A percentile compares a stretch with the other conserved stretches of the same genome.
phyloP scores from a whole-genome alignment of 495 filamentous ascomycete genomes.

The Podospora sp. region DNA sequence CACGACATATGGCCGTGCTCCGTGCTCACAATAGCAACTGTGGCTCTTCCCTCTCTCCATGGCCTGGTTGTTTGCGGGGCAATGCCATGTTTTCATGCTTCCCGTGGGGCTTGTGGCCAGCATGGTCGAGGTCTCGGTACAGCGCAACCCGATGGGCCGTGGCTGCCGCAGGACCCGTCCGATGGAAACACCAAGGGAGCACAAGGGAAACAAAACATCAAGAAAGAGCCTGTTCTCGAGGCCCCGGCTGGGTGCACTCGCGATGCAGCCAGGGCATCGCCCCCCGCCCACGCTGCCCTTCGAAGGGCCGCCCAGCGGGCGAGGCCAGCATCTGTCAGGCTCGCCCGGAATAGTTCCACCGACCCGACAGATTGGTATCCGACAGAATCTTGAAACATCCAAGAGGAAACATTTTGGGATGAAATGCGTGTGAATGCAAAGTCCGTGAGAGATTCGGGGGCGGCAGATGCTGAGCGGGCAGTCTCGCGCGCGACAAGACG shows the following conservation, averaged over 20 bases:
- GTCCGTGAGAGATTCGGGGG: background rate
- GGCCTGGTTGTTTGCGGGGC: background rate
- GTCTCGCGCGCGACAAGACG: conserved; percentile 33
- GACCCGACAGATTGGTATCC: conserved; percentile 35
- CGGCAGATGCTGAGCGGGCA: background rate
- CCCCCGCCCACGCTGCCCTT: background rate
- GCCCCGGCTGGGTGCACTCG: conserved; percentile 8
- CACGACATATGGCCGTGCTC: conserved; percentile 13
- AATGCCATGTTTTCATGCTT: background rate
- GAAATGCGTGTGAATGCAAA: background rate
- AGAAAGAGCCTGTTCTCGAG: conserved; percentile 7
- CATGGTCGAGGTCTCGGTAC: background rate
- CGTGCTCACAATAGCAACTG: background rate
- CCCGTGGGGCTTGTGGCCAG: background rate
- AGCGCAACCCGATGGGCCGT: conserved; percentile 7
- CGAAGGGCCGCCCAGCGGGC: conserved; percentile 27
- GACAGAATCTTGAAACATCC: conserved; percentile 19
- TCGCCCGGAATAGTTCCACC: conserved; percentile 1
- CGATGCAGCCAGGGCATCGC: conserved; percentile 18
- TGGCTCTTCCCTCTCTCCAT: background rate
- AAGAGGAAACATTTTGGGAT: conserved; percentile 18
- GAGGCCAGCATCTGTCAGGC: conserved; percentile 19
- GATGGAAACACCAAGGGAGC: background rate
- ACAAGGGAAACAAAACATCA: conserved; percentile 15
- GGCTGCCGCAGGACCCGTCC: background rate